These are phyloP conservation scores for Penicillium waksmanii DNA, from an alignment of 495 filamentous ascomycete species.

Conservation along the genomic window DNA sequence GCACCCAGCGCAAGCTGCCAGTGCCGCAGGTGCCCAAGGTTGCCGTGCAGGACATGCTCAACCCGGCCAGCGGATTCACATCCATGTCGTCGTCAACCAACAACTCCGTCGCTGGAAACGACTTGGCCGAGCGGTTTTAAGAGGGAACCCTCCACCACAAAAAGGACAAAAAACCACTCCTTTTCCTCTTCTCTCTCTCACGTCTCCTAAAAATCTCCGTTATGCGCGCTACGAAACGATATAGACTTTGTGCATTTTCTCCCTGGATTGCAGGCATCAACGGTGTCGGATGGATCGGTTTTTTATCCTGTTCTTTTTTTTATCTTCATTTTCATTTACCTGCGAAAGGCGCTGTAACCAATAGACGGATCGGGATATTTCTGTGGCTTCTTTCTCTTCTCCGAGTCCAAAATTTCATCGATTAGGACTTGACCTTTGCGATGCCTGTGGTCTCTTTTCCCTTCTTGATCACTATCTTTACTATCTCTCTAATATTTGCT, in stretches of 20 bases:
- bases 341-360: conserved; percentile 37
- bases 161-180: neutral
- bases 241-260: conserved; percentile 53
- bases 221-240: conserved; percentile 49
- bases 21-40: conserved; percentile 89
- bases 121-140: conserved; percentile 47
- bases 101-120: conserved; percentile 51
- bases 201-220: conserved; percentile 28
- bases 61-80: conserved; percentile 62
- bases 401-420: conserved; percentile 26
- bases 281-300: conserved; percentile 36
- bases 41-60: conserved; percentile 84
- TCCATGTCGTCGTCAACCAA: conserved; percentile 57
- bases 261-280: conserved; percentile 35
- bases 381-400: conserved; percentile 25
- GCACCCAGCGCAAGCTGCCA: conserved; percentile 89
- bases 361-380: conserved; percentile 42
- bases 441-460: conserved; percentile 31
- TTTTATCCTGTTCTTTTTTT: conserved; percentile 18
- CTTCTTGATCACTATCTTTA: conserved; percentile 20
- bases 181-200: conserved; percentile 5
- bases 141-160: neutral
- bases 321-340: conserved; percentile 26
- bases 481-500: conserved; percentile 27
- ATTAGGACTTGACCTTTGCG: conserved; percentile 13